Conservation (phyloP, 495 filamentous ascomycete species). For the Xylaria palmicola region DNA sequence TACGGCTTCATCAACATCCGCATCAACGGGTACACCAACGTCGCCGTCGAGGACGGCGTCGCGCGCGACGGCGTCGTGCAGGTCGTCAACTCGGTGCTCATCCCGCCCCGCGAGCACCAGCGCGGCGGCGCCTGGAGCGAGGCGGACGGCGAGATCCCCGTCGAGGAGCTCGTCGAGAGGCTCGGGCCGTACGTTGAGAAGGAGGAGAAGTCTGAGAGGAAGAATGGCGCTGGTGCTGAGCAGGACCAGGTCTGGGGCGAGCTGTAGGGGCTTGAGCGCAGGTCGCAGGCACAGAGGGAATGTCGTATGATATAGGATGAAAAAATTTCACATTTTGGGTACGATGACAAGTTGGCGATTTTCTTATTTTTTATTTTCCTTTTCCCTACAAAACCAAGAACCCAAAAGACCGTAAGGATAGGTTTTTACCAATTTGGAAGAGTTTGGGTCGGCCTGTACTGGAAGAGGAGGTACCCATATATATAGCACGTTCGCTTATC, state of each 20-base stretch:
- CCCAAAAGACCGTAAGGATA: too few species aligned
- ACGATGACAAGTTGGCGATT: too few species aligned
- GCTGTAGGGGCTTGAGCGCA: constrained; percentile 14
- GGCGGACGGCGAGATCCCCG: constrained; percentile 54
- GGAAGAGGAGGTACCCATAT: too few species aligned
- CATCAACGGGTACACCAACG: constrained; percentile 65
- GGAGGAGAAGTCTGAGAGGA: constrained; percentile 14
- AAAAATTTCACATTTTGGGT: too few species aligned
- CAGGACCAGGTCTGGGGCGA: constrained; percentile 20
- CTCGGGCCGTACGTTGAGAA: constrained; percentile 35
- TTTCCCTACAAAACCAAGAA: too few species aligned
- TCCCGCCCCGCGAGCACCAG: constrained; percentile 62
- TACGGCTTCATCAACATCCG: constrained; percentile 62
- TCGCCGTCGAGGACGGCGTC: constrained; percentile 64
- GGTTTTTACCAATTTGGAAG: too few species aligned
- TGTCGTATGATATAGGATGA: not conserved
- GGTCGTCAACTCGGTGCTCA: constrained; percentile 64
- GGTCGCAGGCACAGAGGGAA: not conserved
- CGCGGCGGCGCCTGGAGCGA: constrained; percentile 14
- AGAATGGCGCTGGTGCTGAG: constrained; percentile 22
- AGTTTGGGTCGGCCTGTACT: too few species aligned
- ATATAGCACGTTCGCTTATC: not conserved
- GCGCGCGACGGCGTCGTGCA: constrained; percentile 76
- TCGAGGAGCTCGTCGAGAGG: constrained; percentile 63
- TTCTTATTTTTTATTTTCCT: too few species aligned